Percentiles rank a stretch among this genome's conserved stretches.
Evolutionary conservation across 1,284 basidiomycete genomes (phyloP).

Genomic region (Rhizoctonia solani): DNA sequence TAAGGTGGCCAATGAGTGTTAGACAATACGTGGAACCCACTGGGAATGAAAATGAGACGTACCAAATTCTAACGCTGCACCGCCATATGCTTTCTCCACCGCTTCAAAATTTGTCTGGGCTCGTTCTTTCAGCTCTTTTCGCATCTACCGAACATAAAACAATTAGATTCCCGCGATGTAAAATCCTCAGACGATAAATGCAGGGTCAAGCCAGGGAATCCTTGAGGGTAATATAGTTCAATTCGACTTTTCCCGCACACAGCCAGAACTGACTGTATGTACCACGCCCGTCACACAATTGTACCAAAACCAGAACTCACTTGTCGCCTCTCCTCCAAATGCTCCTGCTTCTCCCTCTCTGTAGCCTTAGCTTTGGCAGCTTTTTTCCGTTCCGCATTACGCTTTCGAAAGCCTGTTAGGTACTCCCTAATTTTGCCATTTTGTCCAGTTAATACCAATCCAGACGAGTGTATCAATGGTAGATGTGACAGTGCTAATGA

Average conservation of each 20-base stretch:
- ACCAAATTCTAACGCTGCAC: constrained; percentile 40
- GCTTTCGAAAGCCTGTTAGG: constrained; percentile 84
- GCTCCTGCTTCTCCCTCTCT: constrained; percentile 68
- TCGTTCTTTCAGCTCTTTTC: constrained; percentile 68
- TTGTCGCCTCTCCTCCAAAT: constrained; percentile 68
- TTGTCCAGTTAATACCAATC: constrained; percentile 2
- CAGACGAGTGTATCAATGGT: constrained; percentile 28
- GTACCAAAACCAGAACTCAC: too few species aligned
- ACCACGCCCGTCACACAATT: too few species aligned
- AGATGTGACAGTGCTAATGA: too few species aligned
- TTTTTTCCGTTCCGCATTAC: constrained; percentile 76
- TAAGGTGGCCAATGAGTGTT: too few species aligned
- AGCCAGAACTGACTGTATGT: too few species aligned
- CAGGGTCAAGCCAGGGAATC: too few species aligned
- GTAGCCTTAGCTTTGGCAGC: constrained; percentile 67
- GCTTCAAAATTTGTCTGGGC: constrained; percentile 69
- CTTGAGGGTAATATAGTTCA: too few species aligned
- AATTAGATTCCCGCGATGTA: too few species aligned
- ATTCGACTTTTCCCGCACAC: too few species aligned
- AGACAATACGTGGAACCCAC: too few species aligned
- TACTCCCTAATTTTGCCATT: constrained; percentile 61
- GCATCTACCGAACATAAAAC: constrained; percentile 54
- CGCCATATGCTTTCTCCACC: constrained; percentile 72
- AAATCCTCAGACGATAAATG: too few species aligned
- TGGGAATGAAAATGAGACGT: too few species aligned